Conservation (phyloP, 2,329 filamentous ascomycete genomes). For the Alternaria incomplexa region DNA sequence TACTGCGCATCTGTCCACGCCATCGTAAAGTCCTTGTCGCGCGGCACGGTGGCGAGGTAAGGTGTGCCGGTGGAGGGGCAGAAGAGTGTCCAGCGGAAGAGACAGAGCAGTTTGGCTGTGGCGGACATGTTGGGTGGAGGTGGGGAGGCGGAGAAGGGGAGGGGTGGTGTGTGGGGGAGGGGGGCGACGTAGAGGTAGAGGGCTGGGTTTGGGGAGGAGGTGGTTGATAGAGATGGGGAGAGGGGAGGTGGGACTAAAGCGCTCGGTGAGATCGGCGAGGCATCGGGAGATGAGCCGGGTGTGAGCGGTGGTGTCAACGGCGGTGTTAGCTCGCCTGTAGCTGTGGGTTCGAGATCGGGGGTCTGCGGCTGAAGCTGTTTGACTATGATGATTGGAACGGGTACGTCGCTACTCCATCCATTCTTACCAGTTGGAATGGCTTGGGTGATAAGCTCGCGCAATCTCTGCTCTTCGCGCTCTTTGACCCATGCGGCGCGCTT, state of each 20-base stretch:
- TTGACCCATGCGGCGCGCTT: conserved; percentile 22
- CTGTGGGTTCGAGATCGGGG: not conserved
- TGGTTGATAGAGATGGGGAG: conserved; percentile 1
- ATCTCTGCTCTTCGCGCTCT: conserved; percentile 25
- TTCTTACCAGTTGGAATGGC: conserved; percentile 23
- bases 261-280: conserved; percentile 17
- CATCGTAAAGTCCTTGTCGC: conserved; percentile 30
- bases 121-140: conserved; percentile 28
- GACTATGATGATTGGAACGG: conserved; percentile 12
- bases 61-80: conserved; percentile 11
- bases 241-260: conserved; percentile 6
- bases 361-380: not conserved
- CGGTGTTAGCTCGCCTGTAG: conserved; percentile 1
- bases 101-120: conserved; percentile 29
- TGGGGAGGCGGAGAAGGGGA: conserved; percentile 13
- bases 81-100: conserved; percentile 38
- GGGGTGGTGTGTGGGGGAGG: conserved; percentile 19
- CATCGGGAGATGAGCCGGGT: not conserved
- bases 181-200: not conserved
- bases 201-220: not conserved
- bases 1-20: conserved; percentile 22
- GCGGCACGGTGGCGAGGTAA: conserved; percentile 18
- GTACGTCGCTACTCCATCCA: conserved; percentile 20
- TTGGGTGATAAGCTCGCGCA: conserved; percentile 18
- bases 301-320: not conserved